A percentile compares a stretch with the other conserved stretches of the same genome.
These are phyloP conservation scores for Daldinia sp. DNA, from an alignment of 2,329 filamentous ascomycete species.

Conservation along the genomic window DNA sequence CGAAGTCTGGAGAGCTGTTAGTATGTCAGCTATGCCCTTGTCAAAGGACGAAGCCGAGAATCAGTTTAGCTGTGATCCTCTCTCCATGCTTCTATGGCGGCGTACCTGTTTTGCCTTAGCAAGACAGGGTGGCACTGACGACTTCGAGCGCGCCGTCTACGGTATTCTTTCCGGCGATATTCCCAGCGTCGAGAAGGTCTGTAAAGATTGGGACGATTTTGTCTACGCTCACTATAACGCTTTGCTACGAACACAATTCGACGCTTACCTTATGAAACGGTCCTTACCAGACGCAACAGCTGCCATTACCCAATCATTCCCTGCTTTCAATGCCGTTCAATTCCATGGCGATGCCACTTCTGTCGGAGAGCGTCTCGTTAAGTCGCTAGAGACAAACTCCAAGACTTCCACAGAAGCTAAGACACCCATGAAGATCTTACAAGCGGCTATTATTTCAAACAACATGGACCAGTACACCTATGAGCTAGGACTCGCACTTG, in stretches of 20 bases:
- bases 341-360: slow-evolving; percentile 65
- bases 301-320: slow-evolving; percentile 65
- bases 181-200: slow-evolving; percentile 77
- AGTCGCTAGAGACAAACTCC: slow-evolving; percentile 64
- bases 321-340: slow-evolving; percentile 70
- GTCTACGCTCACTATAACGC: slow-evolving; percentile 89
- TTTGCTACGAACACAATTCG: slow-evolving; percentile 81
- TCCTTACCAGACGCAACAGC: slow-evolving; percentile 63
- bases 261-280: slow-evolving; percentile 69
- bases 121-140: slow-evolving; percentile 72
- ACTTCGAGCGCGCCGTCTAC: slow-evolving; percentile 89
- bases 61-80: slow-evolving; percentile 52
- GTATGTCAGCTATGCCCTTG: slow-evolving; percentile 76
- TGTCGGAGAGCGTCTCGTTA: slow-evolving; percentile 66
- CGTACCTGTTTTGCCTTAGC: slow-evolving; percentile 78
- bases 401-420: slow-evolving; percentile 66
- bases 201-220: slow-evolving; percentile 83
- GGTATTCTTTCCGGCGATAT: slow-evolving; percentile 89
- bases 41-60: slow-evolving; percentile 57
- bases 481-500: slow-evolving; percentile 64
- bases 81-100: slow-evolving; percentile 72
- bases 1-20: slow-evolving; percentile 88
- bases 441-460: slow-evolving; percentile 76
- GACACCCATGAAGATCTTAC: slow-evolving; percentile 76
- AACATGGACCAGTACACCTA: slow-evolving; percentile 65